These are phyloP conservation scores for Liriodendron chinense DNA, from an alignment of 164 flowering plant genomes.

Conservation along the genomic window DNA sequence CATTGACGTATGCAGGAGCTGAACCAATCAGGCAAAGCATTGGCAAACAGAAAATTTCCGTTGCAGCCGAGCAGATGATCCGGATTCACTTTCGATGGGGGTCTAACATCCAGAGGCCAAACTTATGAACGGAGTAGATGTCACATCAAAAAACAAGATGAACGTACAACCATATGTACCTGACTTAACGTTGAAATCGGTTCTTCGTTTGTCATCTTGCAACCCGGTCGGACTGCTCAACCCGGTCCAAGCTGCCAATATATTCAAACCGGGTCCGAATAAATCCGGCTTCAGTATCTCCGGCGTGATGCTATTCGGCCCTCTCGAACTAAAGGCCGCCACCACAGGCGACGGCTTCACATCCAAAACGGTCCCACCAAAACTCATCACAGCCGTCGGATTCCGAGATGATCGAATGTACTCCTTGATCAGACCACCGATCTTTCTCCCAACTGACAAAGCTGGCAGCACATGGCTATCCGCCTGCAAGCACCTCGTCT, in stretches of 20 bases:
- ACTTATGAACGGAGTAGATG: too few species aligned
- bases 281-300: conserved; percentile 87
- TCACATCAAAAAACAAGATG: too few species aligned
- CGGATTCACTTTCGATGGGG: too few species aligned
- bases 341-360: conserved; percentile 84
- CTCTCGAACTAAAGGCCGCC: conserved; percentile 88
- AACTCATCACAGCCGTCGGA: conserved; percentile 67
- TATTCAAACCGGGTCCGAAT: conserved; percentile 91
- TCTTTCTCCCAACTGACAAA: conserved; percentile 66
- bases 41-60: too few species aligned
- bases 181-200: conserved; percentile 77
- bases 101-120: too few species aligned
- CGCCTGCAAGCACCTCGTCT: conserved; percentile 86
- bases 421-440: conserved; percentile 49
- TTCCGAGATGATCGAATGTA: conserved; percentile 38
- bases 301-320: conserved; percentile 64
- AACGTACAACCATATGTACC: conserved; percentile 35
- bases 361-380: conserved; percentile 73
- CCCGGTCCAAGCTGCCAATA: conserved; percentile 82
- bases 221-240: conserved; percentile 62
- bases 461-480: conserved; percentile 84
- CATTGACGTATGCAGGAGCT: too few species aligned
- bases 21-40: too few species aligned
- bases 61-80: too few species aligned
- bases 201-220: conserved; percentile 48